Percentiles rank a stretch among this genome's conserved stretches.
These are phyloP conservation scores for Ogataea angusta DNA, from an alignment of 805 yeast species.

Conservation along the genomic window DNA sequence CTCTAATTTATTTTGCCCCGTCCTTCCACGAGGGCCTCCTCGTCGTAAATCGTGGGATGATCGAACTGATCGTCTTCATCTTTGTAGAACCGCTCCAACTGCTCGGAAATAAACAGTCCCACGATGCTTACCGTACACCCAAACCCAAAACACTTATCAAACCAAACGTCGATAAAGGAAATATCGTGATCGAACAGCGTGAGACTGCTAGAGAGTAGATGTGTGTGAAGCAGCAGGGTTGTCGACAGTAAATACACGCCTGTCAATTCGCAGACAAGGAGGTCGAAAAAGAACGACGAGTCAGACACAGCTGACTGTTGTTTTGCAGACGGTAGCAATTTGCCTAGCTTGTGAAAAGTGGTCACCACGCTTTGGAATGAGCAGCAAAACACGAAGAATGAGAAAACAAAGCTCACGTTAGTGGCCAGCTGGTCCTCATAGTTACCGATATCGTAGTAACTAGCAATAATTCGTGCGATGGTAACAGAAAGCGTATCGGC, in stretches of 20 bases:
- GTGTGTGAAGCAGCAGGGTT: constrained; percentile 45
- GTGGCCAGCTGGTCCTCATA: constrained; percentile 41
- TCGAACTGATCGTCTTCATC: constrained; percentile 23
- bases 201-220: constrained; percentile 41
- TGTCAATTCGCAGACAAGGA: constrained; percentile 42
- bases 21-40: constrained; percentile 25
- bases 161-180: constrained; percentile 47
- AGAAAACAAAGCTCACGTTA: constrained; percentile 48
- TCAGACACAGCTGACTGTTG: neutral
- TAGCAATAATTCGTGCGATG: constrained; percentile 37
- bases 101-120: constrained; percentile 26
- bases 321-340: constrained; percentile 17
- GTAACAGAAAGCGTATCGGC: constrained; percentile 50
- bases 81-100: constrained; percentile 21
- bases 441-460: constrained; percentile 24
- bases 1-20: constrained; percentile 13
- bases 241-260: constrained; percentile 53
- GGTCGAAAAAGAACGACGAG: constrained; percentile 25
- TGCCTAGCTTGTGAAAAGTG: constrained; percentile 52
- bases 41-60: constrained; percentile 25
- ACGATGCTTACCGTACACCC: constrained; percentile 37
- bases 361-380: constrained; percentile 62
- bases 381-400: constrained; percentile 57
- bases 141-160: constrained; percentile 48
- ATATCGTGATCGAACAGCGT: constrained; percentile 35